A percentile compares a stretch with the other conserved stretches of the same genome.
phyloP scores from a whole-genome alignment of 768 basidiomycete species.

The Sutorius australiensis region DNA sequence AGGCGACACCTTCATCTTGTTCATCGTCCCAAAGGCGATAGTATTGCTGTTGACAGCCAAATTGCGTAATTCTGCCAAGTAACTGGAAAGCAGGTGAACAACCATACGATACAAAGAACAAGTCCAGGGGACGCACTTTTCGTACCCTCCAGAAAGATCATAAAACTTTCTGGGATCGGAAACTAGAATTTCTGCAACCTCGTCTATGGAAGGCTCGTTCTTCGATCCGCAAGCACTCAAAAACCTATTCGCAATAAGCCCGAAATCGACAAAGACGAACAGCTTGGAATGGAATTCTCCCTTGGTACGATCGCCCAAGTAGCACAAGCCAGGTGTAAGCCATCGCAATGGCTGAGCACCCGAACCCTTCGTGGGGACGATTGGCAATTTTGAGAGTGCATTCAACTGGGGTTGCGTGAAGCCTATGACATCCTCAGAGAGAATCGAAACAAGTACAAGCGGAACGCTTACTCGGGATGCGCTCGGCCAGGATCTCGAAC shows the following conservation, averaged over 20 bases:
- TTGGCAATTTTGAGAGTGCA: conserved; percentile 50
- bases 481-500: conserved; percentile 66
- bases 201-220: conserved; percentile 81
- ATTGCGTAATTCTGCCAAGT: conserved; percentile 76
- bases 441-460: background rate
- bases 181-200: conserved; percentile 68
- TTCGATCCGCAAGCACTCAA: conserved; percentile 84
- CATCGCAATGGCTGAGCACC: conserved; percentile 36
- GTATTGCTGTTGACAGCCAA: conserved; percentile 70
- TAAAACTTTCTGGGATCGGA: conserved; percentile 70
- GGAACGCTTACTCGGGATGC: conserved; percentile 49
- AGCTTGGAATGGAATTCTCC: conserved; percentile 72
- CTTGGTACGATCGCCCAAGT: conserved; percentile 51
- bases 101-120: background rate
- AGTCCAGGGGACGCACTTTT: conserved; percentile 46
- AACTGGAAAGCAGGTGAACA: conserved; percentile 44
- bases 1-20: conserved; percentile 64
- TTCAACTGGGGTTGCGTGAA: conserved; percentile 56
- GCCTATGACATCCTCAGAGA: conserved; percentile 35
- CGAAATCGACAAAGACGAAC: conserved; percentile 89
- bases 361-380: conserved; percentile 59
- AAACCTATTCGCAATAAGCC: conserved; percentile 75
- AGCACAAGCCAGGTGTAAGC: conserved; percentile 65
- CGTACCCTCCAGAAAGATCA: conserved; percentile 61
- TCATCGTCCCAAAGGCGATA: conserved; percentile 45